Evolutionary conservation across 768 basidiomycete genomes (phyloP), one percentile per base, ranked within the genome.

Genomic region (Trametes sanguinea): DNA sequence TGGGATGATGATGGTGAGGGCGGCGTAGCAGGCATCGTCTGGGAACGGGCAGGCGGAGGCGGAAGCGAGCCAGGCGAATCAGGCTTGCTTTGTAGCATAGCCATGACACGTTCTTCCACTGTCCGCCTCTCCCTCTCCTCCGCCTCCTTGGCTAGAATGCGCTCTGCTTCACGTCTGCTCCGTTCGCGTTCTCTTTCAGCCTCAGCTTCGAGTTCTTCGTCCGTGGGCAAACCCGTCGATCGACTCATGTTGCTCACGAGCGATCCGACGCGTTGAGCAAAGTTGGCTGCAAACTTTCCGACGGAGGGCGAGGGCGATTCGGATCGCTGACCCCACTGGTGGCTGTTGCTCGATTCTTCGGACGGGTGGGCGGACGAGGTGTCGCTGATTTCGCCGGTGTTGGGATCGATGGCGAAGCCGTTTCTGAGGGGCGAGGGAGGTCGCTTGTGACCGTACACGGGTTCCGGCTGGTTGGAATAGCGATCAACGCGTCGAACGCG

Each of bases 161-260:
- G 80, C 71, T 94, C 92, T 1, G 92, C 92, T 71, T 93, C 90
- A 42, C 85, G 78, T 60, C 92, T 77, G 65, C 87, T 89, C 45
- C 80, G 76, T 66, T 93, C 92, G 46, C 92, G 83, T 71, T 93
- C 91, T 30, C 85, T 77, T 61, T 88, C 83, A 8, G 90, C 91
- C 63, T 92, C 88, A 2, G 89, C 90, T 74, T 93, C 92, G 8
- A 94, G 74, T 70, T 94, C 89, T 0, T 87, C 89, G 69, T 92
- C 90, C 2, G 87, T 83, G 2, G 83, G 89, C 22, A 82, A 75
- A 17, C 60, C 61, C 14, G 76, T 76, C 4, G 80, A 74, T 3
- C 69, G 45, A 33, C 71, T 68, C 64, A 69, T 72, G 50, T 83
- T 81, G 47, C 80, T 81, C 59, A 92, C 83, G 59, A 92, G 77